phyloP scores from a whole-genome alignment of 83 land plant genomes.

The Diphasiastrum complanatum region DNA sequence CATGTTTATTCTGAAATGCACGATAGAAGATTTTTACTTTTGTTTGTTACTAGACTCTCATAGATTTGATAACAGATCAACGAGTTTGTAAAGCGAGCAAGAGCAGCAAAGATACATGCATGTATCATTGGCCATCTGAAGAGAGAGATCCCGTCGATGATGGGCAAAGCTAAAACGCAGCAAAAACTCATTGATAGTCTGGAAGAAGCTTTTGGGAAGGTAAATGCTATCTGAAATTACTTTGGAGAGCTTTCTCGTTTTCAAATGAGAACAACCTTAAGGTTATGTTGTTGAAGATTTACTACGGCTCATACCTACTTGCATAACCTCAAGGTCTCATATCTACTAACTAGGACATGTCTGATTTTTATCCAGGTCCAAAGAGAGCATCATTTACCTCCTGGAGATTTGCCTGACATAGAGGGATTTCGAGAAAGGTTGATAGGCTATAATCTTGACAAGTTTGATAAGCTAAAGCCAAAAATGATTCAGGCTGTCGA shows the following conservation, averaged over 20 bases:
- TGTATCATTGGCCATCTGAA: conserved; percentile 17
- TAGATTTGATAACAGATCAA: conserved; percentile 8
- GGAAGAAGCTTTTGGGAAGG: conserved; percentile 15
- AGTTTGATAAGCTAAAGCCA: conserved; percentile 13
- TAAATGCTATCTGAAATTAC: no score
- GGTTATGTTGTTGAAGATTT: no score
- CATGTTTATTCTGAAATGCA: not conserved
- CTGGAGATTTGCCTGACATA: conserved; percentile 11
- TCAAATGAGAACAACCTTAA: no score
- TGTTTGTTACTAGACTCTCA: not conserved
- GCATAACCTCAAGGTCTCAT: no score
- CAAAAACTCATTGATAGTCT: conserved; percentile 10
- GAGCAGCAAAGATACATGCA: conserved; percentile 14
- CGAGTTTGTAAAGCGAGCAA: conserved; percentile 23
- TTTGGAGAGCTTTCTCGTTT: no score
- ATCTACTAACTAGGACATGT: no score
- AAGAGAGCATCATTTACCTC: conserved; percentile 1
- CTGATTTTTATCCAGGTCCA: not conserved
- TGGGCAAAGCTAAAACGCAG: conserved; percentile 16
- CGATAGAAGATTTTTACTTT: not conserved
- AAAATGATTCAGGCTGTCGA: conserved; percentile 11
- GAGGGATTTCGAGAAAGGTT: conserved; percentile 7
- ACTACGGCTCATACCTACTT: no score
- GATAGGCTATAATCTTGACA: conserved; percentile 11
- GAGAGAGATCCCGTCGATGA: conserved; percentile 16